Base-by-base conservation (phyloP, 306 rosid species). In the Sindora glabra region DNA sequence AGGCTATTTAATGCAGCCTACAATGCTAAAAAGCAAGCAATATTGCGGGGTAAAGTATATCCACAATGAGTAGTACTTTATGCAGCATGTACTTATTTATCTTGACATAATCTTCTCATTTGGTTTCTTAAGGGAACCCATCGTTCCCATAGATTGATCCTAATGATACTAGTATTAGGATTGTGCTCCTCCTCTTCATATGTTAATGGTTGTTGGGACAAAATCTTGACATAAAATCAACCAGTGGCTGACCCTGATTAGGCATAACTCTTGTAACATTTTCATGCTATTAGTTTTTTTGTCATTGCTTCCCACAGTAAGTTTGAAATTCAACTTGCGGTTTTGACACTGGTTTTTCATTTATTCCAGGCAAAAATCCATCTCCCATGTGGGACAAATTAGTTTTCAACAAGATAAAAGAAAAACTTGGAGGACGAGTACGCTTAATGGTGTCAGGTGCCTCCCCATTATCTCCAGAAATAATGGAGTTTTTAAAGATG, bases 341-440 rank as follows among this genome's bases (percentile, higher is more conserved):
- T 29, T 62, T 14, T 19, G 15, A 53, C 51, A 25, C 22, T 54
- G 30, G 46, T 15, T 36, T 49, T 55, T 49, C 58, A 40, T 39
- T 56, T 58, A 17, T 76, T 74, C 59, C 59, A 94, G 99, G 99
- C 8, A 89, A 84, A 83, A 86, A 48, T 64, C 87, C 99, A 11
- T 86, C 97, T 48, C 87, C 99, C 15, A 80, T 94, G 32, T 94
- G 99, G 99, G 99, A 94, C 75, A 84, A 78, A 76, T 81, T 94
- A 76, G 97, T 94, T 64, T 94, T 94, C 81, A 89, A 86, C 46
- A 94, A 94, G 78, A 94, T 94, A 77, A 94, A 81, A 78, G 99
- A 72, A 47, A 94, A 63, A 81, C 83, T 94, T 48, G 99, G 99
- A 75, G 99, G 99, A 49, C 81, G 97, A 40, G 95, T 94, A 72